Evolutionary conservation across 345 rosid genomes (phyloP).

Genomic region (Eucalyptus tenuipes): DNA sequence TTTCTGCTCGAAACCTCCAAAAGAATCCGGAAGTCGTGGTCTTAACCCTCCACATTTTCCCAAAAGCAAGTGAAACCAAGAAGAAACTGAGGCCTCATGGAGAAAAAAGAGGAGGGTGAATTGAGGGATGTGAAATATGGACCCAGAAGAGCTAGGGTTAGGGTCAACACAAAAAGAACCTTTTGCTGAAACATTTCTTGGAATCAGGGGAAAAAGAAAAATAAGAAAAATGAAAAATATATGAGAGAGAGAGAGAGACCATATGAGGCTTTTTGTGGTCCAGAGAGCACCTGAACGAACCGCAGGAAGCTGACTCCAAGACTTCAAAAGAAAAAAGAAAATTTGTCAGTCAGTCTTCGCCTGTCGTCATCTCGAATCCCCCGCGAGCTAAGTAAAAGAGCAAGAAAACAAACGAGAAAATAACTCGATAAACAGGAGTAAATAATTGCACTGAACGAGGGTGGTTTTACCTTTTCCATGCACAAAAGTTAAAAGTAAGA

Average conservation of each 20-base stretch:
- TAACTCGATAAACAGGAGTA: neutral
- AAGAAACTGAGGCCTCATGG: neutral
- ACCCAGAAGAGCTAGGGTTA: neutral
- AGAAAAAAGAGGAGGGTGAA: neutral
- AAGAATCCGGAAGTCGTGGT: neutral
- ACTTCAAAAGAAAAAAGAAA: neutral
- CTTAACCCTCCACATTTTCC: neutral
- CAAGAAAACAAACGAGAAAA: neutral
- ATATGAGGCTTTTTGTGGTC: neutral
- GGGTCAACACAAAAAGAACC: neutral
- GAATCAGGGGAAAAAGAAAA: neutral
- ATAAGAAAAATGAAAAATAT: neutral
- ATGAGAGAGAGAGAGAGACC: neutral
- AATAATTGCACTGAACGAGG: neutral
- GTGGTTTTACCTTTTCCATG: neutral
- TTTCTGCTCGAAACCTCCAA: neutral
- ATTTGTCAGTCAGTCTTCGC: neutral
- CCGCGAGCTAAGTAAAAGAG: neutral
- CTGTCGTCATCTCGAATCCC: constrained; percentile 7
- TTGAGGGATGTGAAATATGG: neutral
- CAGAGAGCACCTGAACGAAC: neutral
- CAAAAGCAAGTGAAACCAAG: neutral
- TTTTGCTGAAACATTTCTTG: neutral
- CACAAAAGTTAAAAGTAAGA: neutral
- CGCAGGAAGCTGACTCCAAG: neutral